Base-by-base conservation (phyloP, 2,329 filamentous ascomycete species). In the Sporothrix inflata region DNA sequence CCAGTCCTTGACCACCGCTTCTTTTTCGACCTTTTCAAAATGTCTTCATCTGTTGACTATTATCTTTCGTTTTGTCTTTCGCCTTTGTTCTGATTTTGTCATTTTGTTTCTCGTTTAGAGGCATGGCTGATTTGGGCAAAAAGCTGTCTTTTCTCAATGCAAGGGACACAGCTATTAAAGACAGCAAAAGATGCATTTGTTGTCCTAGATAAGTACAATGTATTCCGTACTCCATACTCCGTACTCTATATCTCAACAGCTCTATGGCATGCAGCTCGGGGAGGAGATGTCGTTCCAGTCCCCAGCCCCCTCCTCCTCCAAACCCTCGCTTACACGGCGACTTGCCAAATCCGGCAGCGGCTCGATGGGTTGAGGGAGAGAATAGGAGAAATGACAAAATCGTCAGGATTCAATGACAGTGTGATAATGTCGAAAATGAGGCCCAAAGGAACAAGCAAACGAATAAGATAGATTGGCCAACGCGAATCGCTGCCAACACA, bases 261-360 rank as follows among this genome's bases (percentile, higher is more conserved):
- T 53, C 42, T 42, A 34, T 66, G 61, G 61, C 6, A 34, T 66
- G 42, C 42, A 30, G 12, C 9, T 49, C 21, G 24, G 40, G 5
- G 27, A 4, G 9, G 38, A 63, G 38, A 21, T 63, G 38, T 21
- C 24, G 38, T 24, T 61, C n/a, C 60, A 55, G 51, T 51, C 27
- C 53, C 38, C 40, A 27, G 14, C 24, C 61, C 4, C 42, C 40
- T n/a, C 21, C 4, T 60, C 55, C 12, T 34, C 38, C 27, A 34
- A 68, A 24, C 16, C 16, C 24, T 68, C 47, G 47, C 19, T 53
- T 40, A 68, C 27, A 68, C 65, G 65, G 40, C 42, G 12, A 34
- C 63, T 40, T 68, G 30, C 65, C 65, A 51, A 68, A 68, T 53
- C 47, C 45, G 65, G 27, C 47, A n/a, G 30, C 27, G 27, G 27